Conservation (phyloP, 2,329 filamentous ascomycete genomes). For the Rutstroemia sp. region DNA sequence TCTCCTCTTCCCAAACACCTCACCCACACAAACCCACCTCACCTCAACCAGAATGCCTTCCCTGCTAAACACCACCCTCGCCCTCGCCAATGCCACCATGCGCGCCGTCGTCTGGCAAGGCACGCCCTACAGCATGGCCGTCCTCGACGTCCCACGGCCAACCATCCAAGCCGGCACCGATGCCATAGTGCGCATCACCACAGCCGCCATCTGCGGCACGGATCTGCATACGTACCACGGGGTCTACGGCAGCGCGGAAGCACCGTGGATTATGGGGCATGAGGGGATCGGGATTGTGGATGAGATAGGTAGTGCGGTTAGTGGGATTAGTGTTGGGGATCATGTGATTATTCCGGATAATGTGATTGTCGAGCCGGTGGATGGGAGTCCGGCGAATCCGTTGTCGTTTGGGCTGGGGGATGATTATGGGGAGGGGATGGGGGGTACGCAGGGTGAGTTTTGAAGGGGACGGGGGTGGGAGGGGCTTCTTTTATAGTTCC, state of each 20-base stretch:
- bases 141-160: conserved; percentile 51
- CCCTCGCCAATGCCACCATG: background rate
- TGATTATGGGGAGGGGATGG: too few species aligned
- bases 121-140: conserved; percentile 39
- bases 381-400: conserved; percentile 56
- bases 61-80: too few species aligned
- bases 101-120: conserved; percentile 7
- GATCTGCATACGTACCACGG: conserved; percentile 56
- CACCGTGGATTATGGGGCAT: conserved; percentile 47
- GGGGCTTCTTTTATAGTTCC: too few species aligned
- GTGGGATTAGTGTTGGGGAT: conserved; percentile 64
- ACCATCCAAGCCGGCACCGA: conserved; percentile 45
- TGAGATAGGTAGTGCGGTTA: conserved; percentile 60
- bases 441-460: too few species aligned
- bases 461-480: too few species aligned
- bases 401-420: too few species aligned
- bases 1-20: too few species aligned
- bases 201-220: conserved; percentile 25
- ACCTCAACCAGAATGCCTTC: too few species aligned
- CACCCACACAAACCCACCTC: too few species aligned
- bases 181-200: conserved; percentile 37
- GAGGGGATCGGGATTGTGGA: conserved; percentile 77
- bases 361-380: conserved; percentile 39
- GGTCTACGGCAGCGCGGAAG: conserved; percentile 49
- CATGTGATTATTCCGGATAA: conserved; percentile 80